Base-by-base conservation (phyloP, 2,329 filamentous ascomycete species). In the Colletotrichum lupini region DNA sequence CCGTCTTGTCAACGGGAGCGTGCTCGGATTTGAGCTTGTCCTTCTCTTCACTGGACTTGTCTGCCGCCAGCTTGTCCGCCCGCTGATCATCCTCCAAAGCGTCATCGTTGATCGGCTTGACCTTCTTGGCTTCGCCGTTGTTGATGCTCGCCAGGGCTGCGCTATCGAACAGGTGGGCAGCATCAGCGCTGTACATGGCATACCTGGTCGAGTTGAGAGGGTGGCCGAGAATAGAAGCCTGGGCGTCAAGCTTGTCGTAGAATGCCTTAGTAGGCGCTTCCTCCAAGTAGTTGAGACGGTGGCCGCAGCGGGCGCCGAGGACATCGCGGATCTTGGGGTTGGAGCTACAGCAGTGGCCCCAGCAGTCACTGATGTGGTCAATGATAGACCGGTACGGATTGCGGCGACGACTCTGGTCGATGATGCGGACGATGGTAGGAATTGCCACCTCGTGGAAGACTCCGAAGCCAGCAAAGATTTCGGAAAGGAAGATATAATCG, bases 361-460 rank as follows among this genome's bases (percentile, higher is more conserved):
- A 76, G 68, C 75, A 76, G 63, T 76, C 75, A 42, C 74, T 75
- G 59, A 76, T 64, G 28, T 59, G 72, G 9, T 76, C 75, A 4
- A 76, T 56, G 46, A 76, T 56, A 30, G 71, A 66, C 19, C 60
- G 35, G 72, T 62, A 70, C 4, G 68, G 71, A 66, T 74, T 73
- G 46, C 71, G 72, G 11, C 77, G 75, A 24, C 76, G 75, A 26
- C 75, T 77, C 37, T 78, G 55, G 56, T 81, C 78, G 55, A 82
- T 79, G 65, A 82, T 81, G 57, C 78, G 78, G 9, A 80, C 57
- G 14, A 81, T 81, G 14, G 79, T 81, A 9, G 80, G 79, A 24
- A 80, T 77, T 32, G 79, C 79, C 24, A 81, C 74, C 70, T 81
- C 80, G 73, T 81, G 80, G 67, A 81, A 80, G 30, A 77, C 76